Base-by-base conservation (phyloP, 2,329 filamentous ascomycete genomes). In the Aspergillus pseudotamarii region DNA sequence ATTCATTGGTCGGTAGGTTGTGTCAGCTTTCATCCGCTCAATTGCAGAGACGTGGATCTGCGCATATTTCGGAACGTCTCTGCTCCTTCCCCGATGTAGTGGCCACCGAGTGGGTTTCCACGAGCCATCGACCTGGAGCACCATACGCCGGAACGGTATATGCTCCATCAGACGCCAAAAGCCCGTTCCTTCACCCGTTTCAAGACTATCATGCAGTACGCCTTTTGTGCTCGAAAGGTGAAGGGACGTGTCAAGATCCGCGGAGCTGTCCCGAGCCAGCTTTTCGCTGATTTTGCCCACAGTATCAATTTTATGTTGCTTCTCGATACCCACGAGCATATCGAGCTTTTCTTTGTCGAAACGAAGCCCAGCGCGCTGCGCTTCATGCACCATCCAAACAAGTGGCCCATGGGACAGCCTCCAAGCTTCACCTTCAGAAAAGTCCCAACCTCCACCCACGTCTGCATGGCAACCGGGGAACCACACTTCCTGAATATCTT, bases 81-180 rank as follows among this genome's bases (percentile, higher is more conserved):
- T 84, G 0, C 88, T 85, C 75, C 92, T 90, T 3, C 91, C 91
- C 14, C 86, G 84, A 0, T 90, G 91, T 3, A 92, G 78, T 0
- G 91, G 91, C 89, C 90, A 92, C 8, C 86, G 81, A 67, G 93
- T 92, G 0, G 89, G 87, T 74, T 86, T 87, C 91, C 91, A 93
- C 19, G 59, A 60, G 34, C 69, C 68, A 38, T 71, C 65, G 2
- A 80, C 61, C 63, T 86, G 85, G 2, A 93, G 78, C 66, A 93
- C 90, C 88, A 93, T 92, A 36, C 91, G 82, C 1, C 89, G 83
- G 76, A 93, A 92, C 0, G 91, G 91, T 23, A 93, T 78, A 70
- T 88, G 91, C 71, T 93, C 91, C 89, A 93, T 90, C n/a, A 90
- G 72, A 51, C 87, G 89, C 90, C 90, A 93, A 1, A 82, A 84